Evolutionary conservation across 2,329 filamentous ascomycete genomes (phyloP).

Genomic region (Beauveria sp.): DNA sequence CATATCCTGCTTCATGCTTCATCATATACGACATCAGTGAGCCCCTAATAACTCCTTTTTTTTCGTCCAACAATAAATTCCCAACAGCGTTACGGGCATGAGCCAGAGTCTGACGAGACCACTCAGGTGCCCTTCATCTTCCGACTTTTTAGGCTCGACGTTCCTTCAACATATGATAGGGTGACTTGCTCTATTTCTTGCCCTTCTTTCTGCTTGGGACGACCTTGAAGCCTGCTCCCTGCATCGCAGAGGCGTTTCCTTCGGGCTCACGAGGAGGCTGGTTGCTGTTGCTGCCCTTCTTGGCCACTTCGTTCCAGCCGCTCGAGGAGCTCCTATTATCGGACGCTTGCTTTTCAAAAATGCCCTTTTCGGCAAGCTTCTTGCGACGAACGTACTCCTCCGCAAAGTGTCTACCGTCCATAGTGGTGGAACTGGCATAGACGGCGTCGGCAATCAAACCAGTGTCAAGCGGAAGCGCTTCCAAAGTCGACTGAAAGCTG

Average conservation of each 20-base stretch:
- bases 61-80: neutral
- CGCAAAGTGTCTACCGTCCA: constrained; percentile 88
- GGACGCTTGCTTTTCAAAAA: constrained; percentile 66
- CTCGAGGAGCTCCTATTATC: constrained; percentile 46
- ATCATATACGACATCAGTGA: constrained; percentile 1
- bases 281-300: constrained; percentile 60
- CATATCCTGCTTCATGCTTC: neutral
- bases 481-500: constrained; percentile 68
- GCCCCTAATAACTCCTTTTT: too few species aligned
- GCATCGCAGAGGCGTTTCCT: constrained; percentile 30
- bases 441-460: constrained; percentile 85
- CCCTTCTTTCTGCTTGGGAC: constrained; percentile 90
- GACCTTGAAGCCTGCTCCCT: constrained; percentile 70
- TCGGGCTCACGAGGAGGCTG: constrained; percentile 30
- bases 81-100: neutral
- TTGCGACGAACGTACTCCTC: constrained; percentile 91
- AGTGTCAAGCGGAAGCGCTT: constrained; percentile 67
- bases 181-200: constrained; percentile 49
- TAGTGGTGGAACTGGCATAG: constrained; percentile 77
- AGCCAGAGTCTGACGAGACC: neutral
- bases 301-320: constrained; percentile 95
- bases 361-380: constrained; percentile 86
- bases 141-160: constrained; percentile 7
- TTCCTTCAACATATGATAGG: constrained; percentile 13
- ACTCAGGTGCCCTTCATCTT: neutral